Evolutionary conservation across 495 filamentous ascomycete genomes (phyloP), one percentile per base, ranked within the genome.

Genomic region (Poronia punctata): DNA sequence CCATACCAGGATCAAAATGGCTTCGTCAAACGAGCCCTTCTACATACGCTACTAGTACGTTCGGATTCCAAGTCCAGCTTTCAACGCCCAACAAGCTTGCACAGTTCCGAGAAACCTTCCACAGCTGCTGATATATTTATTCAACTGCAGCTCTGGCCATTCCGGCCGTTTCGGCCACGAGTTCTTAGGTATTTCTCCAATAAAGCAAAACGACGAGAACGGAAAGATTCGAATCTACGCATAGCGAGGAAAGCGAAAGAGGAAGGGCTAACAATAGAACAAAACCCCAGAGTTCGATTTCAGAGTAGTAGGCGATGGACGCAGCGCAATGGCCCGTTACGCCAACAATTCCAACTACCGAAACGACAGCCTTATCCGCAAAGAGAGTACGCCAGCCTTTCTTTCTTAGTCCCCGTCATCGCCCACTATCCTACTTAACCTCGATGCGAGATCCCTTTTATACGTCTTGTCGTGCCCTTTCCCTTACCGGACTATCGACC

Each of bases 341-440:
- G 93, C 93, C 28, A 99, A 99, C 71, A 99, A 99, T 64, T 96
- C 92, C 36, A 99, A 97, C 66, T 99, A 99, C 67, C 82, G 93
- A 49, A 97, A 97, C 69, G 93, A 99, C 65, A 95, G 88, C 46
- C 68, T 99, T 51, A 97, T 99, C 57, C 84, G 93, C 48, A 99
- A 97, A 88, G 93, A 97, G 72, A 97, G 92, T 97, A 72, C 55
- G 89, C 26, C 18, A 25, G 17, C 34, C 22, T n/a, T 3, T 17
- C 22, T 15, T 17, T 16, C 17, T 18, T 18, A n/a, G 3, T 40
- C 26, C 31, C 16, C 16, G 23, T 30, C 38, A n/a, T n/a, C n/a
- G n/a, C n/a, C n/a, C n/a, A n/a, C n/a, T n/a, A n/a, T n/a, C n/a
- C n/a, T n/a, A n/a, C n/a, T n/a, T n/a, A n/a, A n/a, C n/a, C n/a